Evolutionary conservation across 2,329 filamentous ascomycete genomes (phyloP).

Genomic region (Clarireedia paspali): DNA sequence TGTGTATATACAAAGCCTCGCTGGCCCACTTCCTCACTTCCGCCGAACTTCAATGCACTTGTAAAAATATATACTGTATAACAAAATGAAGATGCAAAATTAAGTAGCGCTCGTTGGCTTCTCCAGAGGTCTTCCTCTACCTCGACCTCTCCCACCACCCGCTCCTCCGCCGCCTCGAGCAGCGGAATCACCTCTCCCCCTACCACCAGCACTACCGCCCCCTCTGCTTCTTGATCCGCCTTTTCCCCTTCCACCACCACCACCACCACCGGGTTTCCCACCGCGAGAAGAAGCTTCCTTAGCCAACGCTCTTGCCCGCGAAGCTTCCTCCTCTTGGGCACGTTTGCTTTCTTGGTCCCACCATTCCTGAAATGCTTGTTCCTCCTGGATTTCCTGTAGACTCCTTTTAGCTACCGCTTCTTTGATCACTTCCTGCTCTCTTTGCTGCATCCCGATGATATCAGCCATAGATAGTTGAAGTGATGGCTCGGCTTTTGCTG

Average conservation of each 20-base stretch:
- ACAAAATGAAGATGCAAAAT: conserved; percentile 1
- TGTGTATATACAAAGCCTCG: too few relatives aligned
- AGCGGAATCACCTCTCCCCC: neutral
- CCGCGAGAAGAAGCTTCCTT: conserved; percentile 9
- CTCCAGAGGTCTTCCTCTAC: conserved; percentile 10
- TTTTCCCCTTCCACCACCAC: conserved; percentile 12
- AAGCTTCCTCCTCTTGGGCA: conserved; percentile 40
- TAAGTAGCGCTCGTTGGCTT: neutral
- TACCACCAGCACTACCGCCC: conserved; percentile 1
- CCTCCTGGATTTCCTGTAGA: conserved; percentile 88
- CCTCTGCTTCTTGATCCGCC: conserved; percentile 14
- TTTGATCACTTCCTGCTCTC: conserved; percentile 72
- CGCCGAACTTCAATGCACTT: too few relatives aligned
- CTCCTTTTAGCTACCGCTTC: conserved; percentile 84
- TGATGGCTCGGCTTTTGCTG: conserved; percentile 53
- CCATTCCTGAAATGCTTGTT: conserved; percentile 96
- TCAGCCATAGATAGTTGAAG: conserved; percentile 73
- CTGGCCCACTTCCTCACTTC: too few relatives aligned
- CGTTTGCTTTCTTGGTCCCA: conserved; percentile 81
- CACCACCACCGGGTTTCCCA: conserved; percentile 13
- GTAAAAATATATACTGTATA: too few relatives aligned
- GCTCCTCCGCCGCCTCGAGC: neutral
- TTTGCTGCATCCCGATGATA: conserved; percentile 80
- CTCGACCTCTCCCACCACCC: conserved; percentile 7
- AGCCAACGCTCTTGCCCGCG: neutral